Evolutionary conservation across 2,329 filamentous ascomycete genomes (phyloP).

Genomic region (Botryosphaeria dothidea): DNA sequence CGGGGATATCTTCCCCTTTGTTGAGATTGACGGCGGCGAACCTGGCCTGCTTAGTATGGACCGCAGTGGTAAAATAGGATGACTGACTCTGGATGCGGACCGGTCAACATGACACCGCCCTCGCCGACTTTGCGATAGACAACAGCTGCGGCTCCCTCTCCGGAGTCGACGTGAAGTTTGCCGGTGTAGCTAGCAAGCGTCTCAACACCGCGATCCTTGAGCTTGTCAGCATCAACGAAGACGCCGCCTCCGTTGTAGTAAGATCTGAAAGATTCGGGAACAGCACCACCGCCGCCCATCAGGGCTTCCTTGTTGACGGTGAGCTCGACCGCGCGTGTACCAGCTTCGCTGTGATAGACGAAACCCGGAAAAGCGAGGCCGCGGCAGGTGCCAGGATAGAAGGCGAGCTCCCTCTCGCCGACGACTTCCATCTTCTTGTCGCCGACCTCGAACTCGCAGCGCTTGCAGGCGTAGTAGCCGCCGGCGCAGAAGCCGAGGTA

Average conservation of each 20-base stretch:
- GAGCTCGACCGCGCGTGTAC: slow-evolving; percentile 72
- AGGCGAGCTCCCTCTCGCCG: slow-evolving; percentile 79
- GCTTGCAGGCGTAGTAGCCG: slow-evolving; percentile 80
- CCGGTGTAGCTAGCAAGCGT: slow-evolving; percentile 80
- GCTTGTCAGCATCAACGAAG: slow-evolving; percentile 75
- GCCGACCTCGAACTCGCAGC: slow-evolving; percentile 91
- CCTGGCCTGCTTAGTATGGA: slow-evolving; percentile 48
- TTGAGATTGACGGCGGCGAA: slow-evolving; percentile 80
- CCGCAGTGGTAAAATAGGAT: slow-evolving; percentile 18
- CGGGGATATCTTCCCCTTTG: slow-evolving; percentile 64
- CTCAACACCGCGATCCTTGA: slow-evolving; percentile 67
- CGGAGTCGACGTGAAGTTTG: slow-evolving; percentile 73
- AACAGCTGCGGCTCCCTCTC: slow-evolving; percentile 72
- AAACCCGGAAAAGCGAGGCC: slow-evolving; percentile 89
- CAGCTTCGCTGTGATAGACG: slow-evolving; percentile 83
- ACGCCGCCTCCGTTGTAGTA: slow-evolving; percentile 97
- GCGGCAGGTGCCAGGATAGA: slow-evolving; percentile 84
- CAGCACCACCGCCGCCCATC: slow-evolving; percentile 43
- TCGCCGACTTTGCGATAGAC: slow-evolving; percentile 82
- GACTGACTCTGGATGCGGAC: slow-evolving; percentile 86
- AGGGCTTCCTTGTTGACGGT: slow-evolving; percentile 64
- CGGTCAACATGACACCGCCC: slow-evolving; percentile 77
- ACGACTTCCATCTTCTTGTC: slow-evolving; percentile 80
- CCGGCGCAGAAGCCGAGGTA: slow-evolving; percentile 95
- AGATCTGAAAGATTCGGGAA: slow-evolving; percentile 66